Evolutionary conservation across 2,329 filamentous ascomycete species (phyloP).

Genomic region (Talaromyces piceae): DNA sequence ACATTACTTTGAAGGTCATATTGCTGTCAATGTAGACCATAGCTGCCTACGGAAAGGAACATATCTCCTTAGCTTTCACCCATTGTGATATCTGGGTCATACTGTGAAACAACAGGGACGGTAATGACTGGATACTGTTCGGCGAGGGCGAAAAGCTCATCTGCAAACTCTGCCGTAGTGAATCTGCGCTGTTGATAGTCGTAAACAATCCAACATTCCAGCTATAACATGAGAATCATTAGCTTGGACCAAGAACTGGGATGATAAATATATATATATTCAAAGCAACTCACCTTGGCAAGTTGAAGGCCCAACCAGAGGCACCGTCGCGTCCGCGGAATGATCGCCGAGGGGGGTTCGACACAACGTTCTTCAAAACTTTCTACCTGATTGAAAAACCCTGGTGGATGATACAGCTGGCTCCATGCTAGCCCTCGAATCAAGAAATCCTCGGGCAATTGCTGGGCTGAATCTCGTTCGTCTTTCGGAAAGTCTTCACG

Average conservation of each 20-base stretch:
- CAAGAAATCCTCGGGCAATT: slow-evolving; percentile 53
- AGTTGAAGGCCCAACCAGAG: slow-evolving; percentile 41
- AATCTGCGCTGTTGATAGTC: not conserved
- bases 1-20: too few species aligned
- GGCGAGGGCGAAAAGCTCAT: not conserved
- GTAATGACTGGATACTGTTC: not conserved
- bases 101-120: too few species aligned
- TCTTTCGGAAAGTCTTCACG: slow-evolving; percentile 34
- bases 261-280: not conserved
- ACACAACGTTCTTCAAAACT: slow-evolving; percentile 50
- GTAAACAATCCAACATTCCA: not conserved
- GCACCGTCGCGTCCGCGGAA: slow-evolving; percentile 44
- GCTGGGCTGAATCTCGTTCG: slow-evolving; percentile 34
- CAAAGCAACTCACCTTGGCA: slow-evolving; percentile 31
- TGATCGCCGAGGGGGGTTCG: slow-evolving; percentile 43
- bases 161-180: not conserved
- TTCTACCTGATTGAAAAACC: slow-evolving; percentile 45
- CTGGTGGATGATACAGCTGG: slow-evolving; percentile 39
- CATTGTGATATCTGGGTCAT: too few species aligned
- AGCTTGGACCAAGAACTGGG: not conserved
- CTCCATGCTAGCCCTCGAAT: slow-evolving; percentile 51
- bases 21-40: too few species aligned
- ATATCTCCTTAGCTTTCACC: too few species aligned
- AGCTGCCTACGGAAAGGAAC: too few species aligned
- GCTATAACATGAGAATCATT: not conserved